Percentiles rank a stretch among this genome's conserved stretches.
Evolutionary conservation across 768 basidiomycete species (phyloP).

Genomic region (Calvatia gigantea): DNA sequence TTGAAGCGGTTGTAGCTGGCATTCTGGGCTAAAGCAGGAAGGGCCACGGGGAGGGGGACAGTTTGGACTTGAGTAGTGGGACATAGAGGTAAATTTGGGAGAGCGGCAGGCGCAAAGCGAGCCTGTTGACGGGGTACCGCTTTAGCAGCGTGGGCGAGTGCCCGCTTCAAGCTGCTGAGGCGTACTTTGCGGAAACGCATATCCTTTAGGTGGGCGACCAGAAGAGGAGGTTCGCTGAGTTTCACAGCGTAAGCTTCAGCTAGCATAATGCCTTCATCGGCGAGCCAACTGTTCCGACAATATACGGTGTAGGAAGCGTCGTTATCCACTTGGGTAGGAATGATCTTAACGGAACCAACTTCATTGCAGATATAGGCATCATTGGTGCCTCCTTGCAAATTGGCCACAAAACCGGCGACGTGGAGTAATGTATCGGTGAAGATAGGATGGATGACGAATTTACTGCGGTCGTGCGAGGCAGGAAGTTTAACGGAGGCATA

Average conservation of each 20-base stretch:
- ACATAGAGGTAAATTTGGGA: neutral
- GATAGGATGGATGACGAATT: constrained; percentile 46
- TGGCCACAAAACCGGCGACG: constrained; percentile 66
- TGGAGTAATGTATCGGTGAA: constrained; percentile 70
- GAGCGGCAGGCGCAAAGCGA: neutral
- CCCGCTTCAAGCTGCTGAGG: constrained; percentile 44
- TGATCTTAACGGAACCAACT: constrained; percentile 43
- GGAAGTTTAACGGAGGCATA: constrained; percentile 47
- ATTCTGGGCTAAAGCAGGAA: too few species aligned
- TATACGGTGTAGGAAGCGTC: constrained; percentile 46
- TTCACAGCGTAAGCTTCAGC: constrained; percentile 52
- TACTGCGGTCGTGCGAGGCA: constrained; percentile 21
- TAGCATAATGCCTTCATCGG: constrained; percentile 41
- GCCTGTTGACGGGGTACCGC: neutral
- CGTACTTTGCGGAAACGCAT: constrained; percentile 59
- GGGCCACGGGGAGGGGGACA: too few species aligned
- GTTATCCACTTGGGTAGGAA: constrained; percentile 40
- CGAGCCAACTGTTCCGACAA: constrained; percentile 41
- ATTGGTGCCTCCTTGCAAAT: constrained; percentile 44
- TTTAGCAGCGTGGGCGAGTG: constrained; percentile 35
- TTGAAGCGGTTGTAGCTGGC: too few species aligned
- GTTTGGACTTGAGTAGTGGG: too few species aligned
- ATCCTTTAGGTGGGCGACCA: constrained; percentile 56
- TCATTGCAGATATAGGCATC: constrained; percentile 65
- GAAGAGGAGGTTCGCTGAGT: constrained; percentile 26